Evolutionary conservation across 257 asterid species (phyloP), one percentile per base, ranked within the genome.

Genomic region (Przewalskia tangutica): DNA sequence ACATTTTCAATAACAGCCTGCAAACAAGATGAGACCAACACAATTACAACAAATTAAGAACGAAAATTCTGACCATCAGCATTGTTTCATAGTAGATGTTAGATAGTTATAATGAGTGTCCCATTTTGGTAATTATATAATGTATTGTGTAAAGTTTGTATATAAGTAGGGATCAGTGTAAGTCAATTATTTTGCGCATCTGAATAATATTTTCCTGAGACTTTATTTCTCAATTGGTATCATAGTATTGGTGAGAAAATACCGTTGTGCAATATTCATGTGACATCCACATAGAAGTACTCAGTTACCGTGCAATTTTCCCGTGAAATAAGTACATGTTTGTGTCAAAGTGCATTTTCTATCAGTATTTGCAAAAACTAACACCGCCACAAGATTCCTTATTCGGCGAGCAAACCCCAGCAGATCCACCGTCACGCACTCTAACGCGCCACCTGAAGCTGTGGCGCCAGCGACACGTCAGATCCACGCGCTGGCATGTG

Each of bases 1-100:
- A 96, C 76, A 86, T 86, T 85, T 85, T 96, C 99, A 71, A 96
- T 85, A 68, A 93, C 99, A 85, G 99, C 98, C 99, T 96, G 96
- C 93, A 88, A 85, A 56, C 58, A 77, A 83, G 79, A 79, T 70
- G 85, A 18, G 76, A 77, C 23, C 14, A 4, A 60, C 62, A 75
- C n/a, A 50, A 14, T 50, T 75, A 8, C 62, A 23, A 27, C 23
- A 50, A 50, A 75, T 51, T 53, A 75, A 75, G 80, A 23, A 50
- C 12, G 14, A 75, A 73, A 73, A 73, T 73, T 48, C 42, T 73
- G 60, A 48, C 48, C 60, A 48, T 48, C 20, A 8, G 23, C 79
- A 23, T 48, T 48, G 44, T 73, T 48, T 13, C 60, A 73, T 38
- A 36, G 51, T 66, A 66, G 76, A 13, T 66, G 50, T 66, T 66